Evolutionary conservation across 768 basidiomycete genomes (phyloP).

Genomic region (Hirschioporus abietinus): DNA sequence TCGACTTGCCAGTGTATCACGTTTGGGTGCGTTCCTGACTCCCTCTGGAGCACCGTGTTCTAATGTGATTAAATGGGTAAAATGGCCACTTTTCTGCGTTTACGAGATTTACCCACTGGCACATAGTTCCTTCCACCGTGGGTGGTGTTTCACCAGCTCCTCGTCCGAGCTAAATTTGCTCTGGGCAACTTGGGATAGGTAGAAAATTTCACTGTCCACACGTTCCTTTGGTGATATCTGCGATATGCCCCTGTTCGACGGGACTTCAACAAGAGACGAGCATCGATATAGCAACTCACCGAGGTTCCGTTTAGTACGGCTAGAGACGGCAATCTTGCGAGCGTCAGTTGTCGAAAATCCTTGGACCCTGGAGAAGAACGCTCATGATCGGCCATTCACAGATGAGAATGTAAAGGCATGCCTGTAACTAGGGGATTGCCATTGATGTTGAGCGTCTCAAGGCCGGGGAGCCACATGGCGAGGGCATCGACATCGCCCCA

Average conservation of each 20-base stretch:
- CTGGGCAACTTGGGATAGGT: slow-evolving; percentile 60
- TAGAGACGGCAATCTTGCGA: slow-evolving; percentile 67
- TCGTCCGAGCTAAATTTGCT: slow-evolving; percentile 39
- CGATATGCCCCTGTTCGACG: slow-evolving; percentile 3
- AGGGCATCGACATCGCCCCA: slow-evolving; percentile 68
- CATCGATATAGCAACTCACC: slow-evolving; percentile 35
- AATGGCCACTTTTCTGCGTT: slow-evolving; percentile 5
- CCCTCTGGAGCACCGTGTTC: slow-evolving; percentile 11
- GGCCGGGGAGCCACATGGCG: slow-evolving; percentile 59
- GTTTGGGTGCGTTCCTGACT: not conserved
- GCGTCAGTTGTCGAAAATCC: slow-evolving; percentile 51
- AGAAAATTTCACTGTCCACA: slow-evolving; percentile 78
- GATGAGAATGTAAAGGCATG: slow-evolving; percentile 16
- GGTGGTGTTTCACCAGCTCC: slow-evolving; percentile 44
- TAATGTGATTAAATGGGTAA: slow-evolving; percentile 1
- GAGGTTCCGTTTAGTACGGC: slow-evolving; percentile 54
- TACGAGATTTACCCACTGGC: slow-evolving; percentile 40
- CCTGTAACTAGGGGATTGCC: slow-evolving; percentile 64
- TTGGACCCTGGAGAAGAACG: slow-evolving; percentile 30
- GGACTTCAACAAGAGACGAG: slow-evolving; percentile 9
- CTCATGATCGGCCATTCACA: slow-evolving; percentile 2
- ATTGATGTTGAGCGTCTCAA: slow-evolving; percentile 54
- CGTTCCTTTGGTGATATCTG: slow-evolving; percentile 71
- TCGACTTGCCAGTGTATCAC: slow-evolving; percentile 16
- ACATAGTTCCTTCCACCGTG: slow-evolving; percentile 61